phyloP scores from a whole-genome alignment of 2,329 filamentous ascomycete genomes.

The Talaromyces sp. region DNA sequence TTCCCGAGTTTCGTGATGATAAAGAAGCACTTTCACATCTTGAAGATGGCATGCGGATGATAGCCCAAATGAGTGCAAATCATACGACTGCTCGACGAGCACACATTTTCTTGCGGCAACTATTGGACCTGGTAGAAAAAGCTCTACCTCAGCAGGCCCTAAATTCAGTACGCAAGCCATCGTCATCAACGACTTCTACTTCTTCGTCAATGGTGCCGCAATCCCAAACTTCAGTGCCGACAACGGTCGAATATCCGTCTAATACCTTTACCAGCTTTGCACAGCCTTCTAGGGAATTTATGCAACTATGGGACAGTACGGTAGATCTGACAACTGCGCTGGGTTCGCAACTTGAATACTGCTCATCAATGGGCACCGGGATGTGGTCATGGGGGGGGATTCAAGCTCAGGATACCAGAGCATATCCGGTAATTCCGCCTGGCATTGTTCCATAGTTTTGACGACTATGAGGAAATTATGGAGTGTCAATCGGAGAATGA shows the following conservation, averaged over 20 bases:
- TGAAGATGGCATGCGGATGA: slow-evolving; percentile 16
- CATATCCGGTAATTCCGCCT: neutral
- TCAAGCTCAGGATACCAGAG: neutral
- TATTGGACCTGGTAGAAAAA: slow-evolving; percentile 12
- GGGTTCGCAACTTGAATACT: slow-evolving; percentile 14
- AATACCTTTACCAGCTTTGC: neutral
- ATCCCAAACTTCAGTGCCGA: neutral
- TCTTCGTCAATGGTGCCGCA: neutral
- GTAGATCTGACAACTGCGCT: slow-evolving; percentile 8
- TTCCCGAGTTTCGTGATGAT: slow-evolving; percentile 12
- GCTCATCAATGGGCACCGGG: slow-evolving; percentile 7
- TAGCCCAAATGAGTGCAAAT: slow-evolving; percentile 14
- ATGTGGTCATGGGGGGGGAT: slow-evolving; percentile 14
- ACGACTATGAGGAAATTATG: neutral
- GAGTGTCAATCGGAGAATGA: neutral
- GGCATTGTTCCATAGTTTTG: slow-evolving; percentile 6
- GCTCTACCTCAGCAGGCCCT: slow-evolving; percentile 4
- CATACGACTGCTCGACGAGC: slow-evolving; percentile 12
- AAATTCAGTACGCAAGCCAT: neutral
- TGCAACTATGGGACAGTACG: slow-evolving; percentile 13
- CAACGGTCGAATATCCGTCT: neutral
- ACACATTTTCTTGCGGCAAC: slow-evolving; percentile 13
- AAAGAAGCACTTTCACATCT: slow-evolving; percentile 14
- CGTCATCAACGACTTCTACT: neutral
- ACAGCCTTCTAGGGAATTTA: slow-evolving; percentile 9